Conservation (phyloP, 2,329 filamentous ascomycete genomes). For the Aspergillus unguis region DNA sequence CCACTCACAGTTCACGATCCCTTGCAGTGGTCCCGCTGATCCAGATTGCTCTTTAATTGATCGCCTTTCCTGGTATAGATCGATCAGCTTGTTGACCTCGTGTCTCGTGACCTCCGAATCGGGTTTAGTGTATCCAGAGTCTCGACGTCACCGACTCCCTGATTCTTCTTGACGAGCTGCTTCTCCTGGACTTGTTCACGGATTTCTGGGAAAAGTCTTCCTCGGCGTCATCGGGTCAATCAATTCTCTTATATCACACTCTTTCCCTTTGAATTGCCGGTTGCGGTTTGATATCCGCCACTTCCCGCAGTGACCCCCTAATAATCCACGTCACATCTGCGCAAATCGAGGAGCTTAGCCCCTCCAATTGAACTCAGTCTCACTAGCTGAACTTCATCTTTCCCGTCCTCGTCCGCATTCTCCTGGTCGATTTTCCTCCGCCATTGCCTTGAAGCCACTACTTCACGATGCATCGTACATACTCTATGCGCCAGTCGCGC, state of each 20-base stretch:
- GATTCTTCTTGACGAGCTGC: background rate
- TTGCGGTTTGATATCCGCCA: conserved; percentile 28
- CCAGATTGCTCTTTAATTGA: conserved; percentile 1
- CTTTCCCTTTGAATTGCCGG: conserved; percentile 1
- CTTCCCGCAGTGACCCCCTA: conserved; percentile 21
- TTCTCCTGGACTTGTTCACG: conserved; percentile 5
- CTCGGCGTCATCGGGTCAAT: conserved; percentile 1
- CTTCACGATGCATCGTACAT: conserved; percentile 85
- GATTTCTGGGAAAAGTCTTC: background rate
- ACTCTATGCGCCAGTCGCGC: conserved; percentile 96
- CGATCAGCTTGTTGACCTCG: background rate
- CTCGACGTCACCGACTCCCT: conserved; percentile 24
- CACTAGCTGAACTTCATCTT: background rate
- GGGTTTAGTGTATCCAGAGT: conserved; percentile 13
- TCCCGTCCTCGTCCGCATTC: background rate
- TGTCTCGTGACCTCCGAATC: conserved; percentile 12
- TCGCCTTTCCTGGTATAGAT: background rate
- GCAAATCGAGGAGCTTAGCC: conserved; percentile 24
- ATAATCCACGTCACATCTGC: conserved; percentile 33
- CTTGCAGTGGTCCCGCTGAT: conserved; percentile 1
- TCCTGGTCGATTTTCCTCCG: background rate
- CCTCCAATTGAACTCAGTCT: conserved; percentile 8
- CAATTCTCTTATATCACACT: background rate
- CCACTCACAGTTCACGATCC: background rate
- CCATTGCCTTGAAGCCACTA: background rate